phyloP scores from a whole-genome alignment of 352 stramenopile genomes.

The Globisporangium polare region DNA sequence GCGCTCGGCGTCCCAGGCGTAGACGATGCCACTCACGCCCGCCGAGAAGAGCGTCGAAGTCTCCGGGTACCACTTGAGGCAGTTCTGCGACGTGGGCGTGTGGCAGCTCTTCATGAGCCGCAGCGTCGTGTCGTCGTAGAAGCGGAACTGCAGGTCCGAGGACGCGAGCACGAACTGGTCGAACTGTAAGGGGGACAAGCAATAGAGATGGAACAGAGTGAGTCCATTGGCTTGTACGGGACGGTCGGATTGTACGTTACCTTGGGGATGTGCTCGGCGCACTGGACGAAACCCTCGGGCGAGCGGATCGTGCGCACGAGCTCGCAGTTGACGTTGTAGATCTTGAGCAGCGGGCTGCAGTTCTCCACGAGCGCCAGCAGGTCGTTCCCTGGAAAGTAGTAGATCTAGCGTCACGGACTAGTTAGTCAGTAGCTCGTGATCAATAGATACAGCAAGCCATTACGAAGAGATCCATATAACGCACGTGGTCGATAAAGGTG shows the following conservation, averaged over 20 bases:
- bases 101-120: slow-evolving; percentile 75
- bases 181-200: slow-evolving; percentile 17
- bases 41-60: slow-evolving; percentile 72
- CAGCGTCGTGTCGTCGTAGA: slow-evolving; percentile 77
- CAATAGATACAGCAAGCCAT: not conserved
- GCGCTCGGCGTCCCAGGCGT: slow-evolving; percentile 78
- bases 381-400: slow-evolving; percentile 77
- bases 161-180: slow-evolving; percentile 79
- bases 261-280: slow-evolving; percentile 68
- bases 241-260: slow-evolving; percentile 26
- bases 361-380: slow-evolving; percentile 70
- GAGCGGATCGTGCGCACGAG: slow-evolving; percentile 56
- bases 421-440: not conserved
- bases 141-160: slow-evolving; percentile 77
- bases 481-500: slow-evolving; percentile 70
- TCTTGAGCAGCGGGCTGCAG: slow-evolving; percentile 68
- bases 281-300: slow-evolving; percentile 72
- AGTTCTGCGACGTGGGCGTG: slow-evolving; percentile 78
- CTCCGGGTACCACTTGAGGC: slow-evolving; percentile 75
- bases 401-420: slow-evolving; percentile 32
- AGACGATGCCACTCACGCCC: slow-evolving; percentile 78
- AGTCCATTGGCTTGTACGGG: not conserved
- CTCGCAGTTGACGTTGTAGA: slow-evolving; percentile 82
- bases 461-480: not conserved
- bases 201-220: not conserved